Evolutionary conservation across 2,329 filamentous ascomycete genomes (phyloP).

Genomic region (Lachnellula suecica): DNA sequence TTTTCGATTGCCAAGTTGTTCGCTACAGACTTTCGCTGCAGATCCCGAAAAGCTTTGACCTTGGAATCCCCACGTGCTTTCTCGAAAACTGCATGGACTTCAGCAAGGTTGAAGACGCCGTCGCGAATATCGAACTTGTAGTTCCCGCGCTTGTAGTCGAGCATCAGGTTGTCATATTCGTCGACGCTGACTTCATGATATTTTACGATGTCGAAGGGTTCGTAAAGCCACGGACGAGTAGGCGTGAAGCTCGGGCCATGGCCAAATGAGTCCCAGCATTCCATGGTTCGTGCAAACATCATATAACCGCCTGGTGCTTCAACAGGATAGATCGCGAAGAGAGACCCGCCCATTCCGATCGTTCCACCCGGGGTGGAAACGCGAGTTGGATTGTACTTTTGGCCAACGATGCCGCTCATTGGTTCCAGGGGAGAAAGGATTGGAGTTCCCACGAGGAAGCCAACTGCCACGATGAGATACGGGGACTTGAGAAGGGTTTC

Average conservation of each 20-base stretch:
- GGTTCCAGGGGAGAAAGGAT: conserved; percentile 33
- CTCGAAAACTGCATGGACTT: conserved; percentile 27
- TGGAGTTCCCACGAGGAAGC: conserved; percentile 39
- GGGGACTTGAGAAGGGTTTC: conserved; percentile 33
- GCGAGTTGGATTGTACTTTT: conserved; percentile 40
- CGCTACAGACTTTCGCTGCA: conserved; percentile 19
- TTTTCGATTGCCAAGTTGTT: conserved; percentile 28
- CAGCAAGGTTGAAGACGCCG: conserved; percentile 31
- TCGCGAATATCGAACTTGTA: conserved; percentile 33
- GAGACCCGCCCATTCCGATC: conserved; percentile 37
- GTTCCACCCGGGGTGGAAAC: conserved; percentile 37
- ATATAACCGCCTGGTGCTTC: conserved; percentile 41
- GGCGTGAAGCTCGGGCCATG: conserved; percentile 31
- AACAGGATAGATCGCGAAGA: conserved; percentile 38
- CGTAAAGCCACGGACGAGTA: conserved; percentile 37
- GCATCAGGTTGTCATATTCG: conserved; percentile 32
- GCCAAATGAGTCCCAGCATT: conserved; percentile 36
- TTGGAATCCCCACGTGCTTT: conserved; percentile 18
- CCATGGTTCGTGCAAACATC: conserved; percentile 36
- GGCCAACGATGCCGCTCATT: conserved; percentile 14
- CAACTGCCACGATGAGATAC: conserved; percentile 35
- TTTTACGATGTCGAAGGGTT: conserved; percentile 35
- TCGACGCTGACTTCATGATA: conserved; percentile 36
- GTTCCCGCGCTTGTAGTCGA: conserved; percentile 32
- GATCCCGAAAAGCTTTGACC: conserved; percentile 11